These are phyloP conservation scores for Hirsutella rhossiliensis DNA, from an alignment of 2,329 filamentous ascomycete genomes.

Conservation along the genomic window DNA sequence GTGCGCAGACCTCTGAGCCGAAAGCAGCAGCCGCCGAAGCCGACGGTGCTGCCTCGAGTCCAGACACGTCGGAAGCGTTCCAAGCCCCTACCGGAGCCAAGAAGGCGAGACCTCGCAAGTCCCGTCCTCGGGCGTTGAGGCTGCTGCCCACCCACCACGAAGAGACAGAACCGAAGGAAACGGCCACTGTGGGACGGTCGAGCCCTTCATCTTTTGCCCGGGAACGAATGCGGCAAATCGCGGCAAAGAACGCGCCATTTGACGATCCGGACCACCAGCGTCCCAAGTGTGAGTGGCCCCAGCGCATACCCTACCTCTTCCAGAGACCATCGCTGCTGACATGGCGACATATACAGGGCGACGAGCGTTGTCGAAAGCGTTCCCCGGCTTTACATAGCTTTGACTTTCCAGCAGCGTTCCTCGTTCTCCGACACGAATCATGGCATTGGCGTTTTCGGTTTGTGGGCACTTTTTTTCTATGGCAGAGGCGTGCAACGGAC, in stretches of 20 bases:
- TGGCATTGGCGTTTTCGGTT: constrained; percentile 17
- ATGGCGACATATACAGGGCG: constrained; percentile 21
- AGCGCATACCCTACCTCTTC: neutral
- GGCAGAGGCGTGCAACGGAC: neutral
- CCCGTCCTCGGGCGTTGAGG: constrained; percentile 16
- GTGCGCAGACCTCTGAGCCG: neutral
- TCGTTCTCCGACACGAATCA: constrained; percentile 8
- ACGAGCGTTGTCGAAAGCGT: constrained; percentile 28
- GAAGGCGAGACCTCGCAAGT: constrained; percentile 13
- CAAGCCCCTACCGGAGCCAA: constrained; percentile 8
- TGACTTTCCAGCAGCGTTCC: neutral
- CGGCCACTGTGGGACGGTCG: constrained; percentile 18
- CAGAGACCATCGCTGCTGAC: neutral
- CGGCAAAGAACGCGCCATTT: constrained; percentile 28
- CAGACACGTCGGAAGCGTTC: constrained; percentile 6
- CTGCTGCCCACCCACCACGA: constrained; percentile 26
- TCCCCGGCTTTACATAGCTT: constrained; percentile 24
- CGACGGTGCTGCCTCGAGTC: neutral
- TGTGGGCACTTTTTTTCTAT: neutral
- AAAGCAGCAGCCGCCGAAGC: neutral
- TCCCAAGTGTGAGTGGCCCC: constrained; percentile 23
- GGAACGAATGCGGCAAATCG: constrained; percentile 30
- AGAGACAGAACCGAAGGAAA: constrained; percentile 15
- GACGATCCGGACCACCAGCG: constrained; percentile 27
- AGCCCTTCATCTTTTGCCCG: constrained; percentile 32